Evolutionary conservation across 257 asterid species (phyloP), one percentile per base, ranked within the genome.

Genomic region (Nemophila menziesii): DNA sequence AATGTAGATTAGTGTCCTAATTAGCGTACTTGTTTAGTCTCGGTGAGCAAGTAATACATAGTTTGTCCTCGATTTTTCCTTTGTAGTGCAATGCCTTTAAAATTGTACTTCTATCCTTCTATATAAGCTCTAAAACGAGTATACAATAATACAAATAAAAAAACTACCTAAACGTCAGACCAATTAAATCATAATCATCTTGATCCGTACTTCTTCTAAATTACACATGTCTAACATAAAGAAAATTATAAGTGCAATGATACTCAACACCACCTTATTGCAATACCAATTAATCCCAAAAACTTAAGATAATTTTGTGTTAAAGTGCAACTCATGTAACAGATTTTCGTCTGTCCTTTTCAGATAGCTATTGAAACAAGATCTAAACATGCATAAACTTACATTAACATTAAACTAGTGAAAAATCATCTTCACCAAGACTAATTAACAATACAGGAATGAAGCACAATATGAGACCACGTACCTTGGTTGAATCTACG

Each of bases 401-500:
- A 10, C 33, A 26, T 26, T 10, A 26, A 26, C 10, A 10, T 26
- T 10, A 26, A 26, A 26, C 6, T 29, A 29, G 12, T 29, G 12
- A 29, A 29, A 7, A 29, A 7, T 29, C 36, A 29, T 29, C 36
- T 29, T 7, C 36, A 29, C 36, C 12, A 13, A 16, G 8, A 2
- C n/a, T 39, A 17, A 16, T 3, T 22, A 39, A 39, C 21, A 39
- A 14, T 10, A 23, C 9, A n/a, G 22, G 1, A 14, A 18, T n/a
- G 22, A 37, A 59, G 26, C n/a, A 39, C 36, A 51, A 43, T 44
- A 23, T 3, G 51, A 16, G 65, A 70, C 52, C 50, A 65, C 74
- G 46, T 68, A 86, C 96, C 92, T 79, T 85, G 99, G 70, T 85
- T 90, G 74, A 90, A 61, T 69, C 71, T 90, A 33, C 99, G 94